phyloP scores from a whole-genome alignment of 306 rosid genomes.

The Hylodesmum podocarpum region DNA sequence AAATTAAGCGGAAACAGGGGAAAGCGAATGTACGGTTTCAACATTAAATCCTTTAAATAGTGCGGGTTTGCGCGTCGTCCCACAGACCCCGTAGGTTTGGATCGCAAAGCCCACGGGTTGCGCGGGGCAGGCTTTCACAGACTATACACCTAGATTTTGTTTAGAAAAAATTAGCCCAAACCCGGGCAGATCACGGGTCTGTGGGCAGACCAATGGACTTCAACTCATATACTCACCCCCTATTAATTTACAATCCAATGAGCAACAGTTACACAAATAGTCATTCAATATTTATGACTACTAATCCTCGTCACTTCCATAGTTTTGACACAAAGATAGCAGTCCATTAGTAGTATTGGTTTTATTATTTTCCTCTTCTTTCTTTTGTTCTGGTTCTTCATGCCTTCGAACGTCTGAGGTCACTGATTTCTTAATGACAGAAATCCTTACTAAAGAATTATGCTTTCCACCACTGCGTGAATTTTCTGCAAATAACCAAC shows the following conservation, averaged over 20 bases:
- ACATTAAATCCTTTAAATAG: too few species aligned
- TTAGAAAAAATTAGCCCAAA: too few species aligned
- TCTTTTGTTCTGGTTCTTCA: conserved; percentile 32
- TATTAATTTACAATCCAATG: background rate
- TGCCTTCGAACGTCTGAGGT: conserved; percentile 22
- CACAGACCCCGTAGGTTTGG: too few species aligned
- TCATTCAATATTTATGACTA: conserved; percentile 1
- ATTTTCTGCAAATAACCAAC: conserved; percentile 46
- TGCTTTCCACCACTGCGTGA: conserved; percentile 31
- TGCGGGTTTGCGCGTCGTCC: too few species aligned
- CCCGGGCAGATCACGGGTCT: too few species aligned
- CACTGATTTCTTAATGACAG: conserved; percentile 56
- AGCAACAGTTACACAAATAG: background rate
- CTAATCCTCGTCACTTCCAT: conserved; percentile 55
- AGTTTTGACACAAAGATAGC: conserved; percentile 52
- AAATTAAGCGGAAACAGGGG: too few species aligned
- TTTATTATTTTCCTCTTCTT: conserved; percentile 28
- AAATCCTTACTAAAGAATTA: conserved; percentile 49
- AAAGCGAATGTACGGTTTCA: too few species aligned
- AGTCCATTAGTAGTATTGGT: conserved; percentile 30
- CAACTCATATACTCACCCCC: too few species aligned
- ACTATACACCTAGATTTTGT: too few species aligned
- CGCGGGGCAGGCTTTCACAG: too few species aligned
- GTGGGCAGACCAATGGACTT: too few species aligned
- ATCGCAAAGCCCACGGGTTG: too few species aligned